phyloP scores from a whole-genome alignment of 352 stramenopile species.

The Globisporangium apiculatum region DNA sequence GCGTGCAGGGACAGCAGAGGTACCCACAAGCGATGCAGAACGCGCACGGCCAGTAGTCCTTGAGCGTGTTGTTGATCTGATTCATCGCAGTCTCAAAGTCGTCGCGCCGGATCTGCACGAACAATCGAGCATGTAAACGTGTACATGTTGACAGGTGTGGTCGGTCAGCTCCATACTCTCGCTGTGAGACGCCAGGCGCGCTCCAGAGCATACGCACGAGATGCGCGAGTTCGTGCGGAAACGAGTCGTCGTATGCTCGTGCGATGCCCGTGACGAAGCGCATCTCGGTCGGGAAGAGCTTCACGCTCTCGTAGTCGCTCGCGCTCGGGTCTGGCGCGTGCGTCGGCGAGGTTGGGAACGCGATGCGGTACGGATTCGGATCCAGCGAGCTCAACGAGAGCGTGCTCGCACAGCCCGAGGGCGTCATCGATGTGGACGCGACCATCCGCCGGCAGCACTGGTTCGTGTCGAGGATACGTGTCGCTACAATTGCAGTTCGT shows the following conservation, averaged over 20 bases:
- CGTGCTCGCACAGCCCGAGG: neutral
- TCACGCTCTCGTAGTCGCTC: conserved; percentile 30
- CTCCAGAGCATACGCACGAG: conserved; percentile 20
- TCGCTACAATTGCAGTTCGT: no score
- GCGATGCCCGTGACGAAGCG: conserved; percentile 71
- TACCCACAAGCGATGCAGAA: conserved; percentile 74
- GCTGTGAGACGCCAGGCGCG: neutral
- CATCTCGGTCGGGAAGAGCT: conserved; percentile 45
- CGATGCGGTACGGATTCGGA: neutral
- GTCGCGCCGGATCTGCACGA: conserved; percentile 29
- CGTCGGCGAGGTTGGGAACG: neutral
- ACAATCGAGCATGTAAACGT: neutral
- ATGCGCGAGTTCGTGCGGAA: conserved; percentile 45
- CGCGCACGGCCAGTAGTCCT: conserved; percentile 75
- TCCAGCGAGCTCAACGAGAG: neutral
- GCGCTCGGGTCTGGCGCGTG: neutral
- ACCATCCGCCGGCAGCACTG: neutral
- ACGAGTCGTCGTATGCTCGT: conserved; percentile 64
- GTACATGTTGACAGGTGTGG: no score
- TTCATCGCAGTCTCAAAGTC: conserved; percentile 73
- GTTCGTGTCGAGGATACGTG: neutral
- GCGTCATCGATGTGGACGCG: neutral
- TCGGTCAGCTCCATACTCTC: neutral
- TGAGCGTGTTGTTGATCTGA: conserved; percentile 82
- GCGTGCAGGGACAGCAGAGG: conserved; percentile 52